Base-by-base conservation (phyloP, 441 rosid genomes). In the Hura crepitans region DNA sequence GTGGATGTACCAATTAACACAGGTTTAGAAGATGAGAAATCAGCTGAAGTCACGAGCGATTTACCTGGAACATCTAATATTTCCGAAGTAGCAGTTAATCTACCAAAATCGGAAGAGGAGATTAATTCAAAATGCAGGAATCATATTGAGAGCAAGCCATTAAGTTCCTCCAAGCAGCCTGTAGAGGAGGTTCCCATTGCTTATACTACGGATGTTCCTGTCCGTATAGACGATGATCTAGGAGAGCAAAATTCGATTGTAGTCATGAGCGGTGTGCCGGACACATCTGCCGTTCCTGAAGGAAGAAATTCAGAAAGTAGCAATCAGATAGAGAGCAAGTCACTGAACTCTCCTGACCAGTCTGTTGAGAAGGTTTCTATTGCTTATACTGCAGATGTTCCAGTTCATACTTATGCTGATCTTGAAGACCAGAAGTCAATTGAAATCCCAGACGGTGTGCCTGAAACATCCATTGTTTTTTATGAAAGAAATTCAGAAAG, bases 331-430 rank as follows among this genome's bases (percentile, higher is more conserved):
- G 82, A 51, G 50, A 60, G 35, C 45, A 65, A 71, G 35, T 47
- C 28, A 58, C 11, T 18, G 46, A 50, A n/a, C 23, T 39, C 72
- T 42, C 47, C 68, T 50, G 73, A 51, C 20, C 65, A 47, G 13
- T 35, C 47, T 55, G n/a, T 23, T 46, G 85, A 76, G 28, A 80
- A 79, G 75, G 68, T 70, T 39, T 77, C 76, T 60, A 74, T 66
- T 46, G 66, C 42, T 62, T 46, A 51, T 68, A 73, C 77, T 58
- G 63, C 8, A 47, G 71, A 30, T 31, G 59, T 60, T 54, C 68
- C 37, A 9, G 39, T 27, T 43, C 37, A 62, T 12, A 53, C 54
- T 17, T 45, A 55, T 14, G 28, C 54, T 66, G 59, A 37, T 28
- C 23, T 58, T 9, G 47, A 23, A 30, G 37, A 69, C 46, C 53